A percentile compares a stretch with the other conserved stretches of the same genome.
Conservation (phyloP, 2,329 filamentous ascomycete genomes). For the Chalara sp. region DNA sequence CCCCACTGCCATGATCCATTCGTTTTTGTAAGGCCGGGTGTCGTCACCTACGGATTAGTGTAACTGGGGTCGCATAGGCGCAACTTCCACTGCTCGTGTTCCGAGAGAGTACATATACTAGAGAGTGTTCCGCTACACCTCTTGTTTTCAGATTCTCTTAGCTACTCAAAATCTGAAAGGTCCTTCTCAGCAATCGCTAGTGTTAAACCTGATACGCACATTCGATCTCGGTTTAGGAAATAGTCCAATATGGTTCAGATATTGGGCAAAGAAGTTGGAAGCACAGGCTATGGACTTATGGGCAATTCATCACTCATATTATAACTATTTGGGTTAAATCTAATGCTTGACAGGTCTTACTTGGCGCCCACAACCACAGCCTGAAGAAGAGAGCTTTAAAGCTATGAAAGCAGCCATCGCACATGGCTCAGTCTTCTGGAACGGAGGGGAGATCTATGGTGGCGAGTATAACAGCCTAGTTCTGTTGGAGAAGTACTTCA, state of each 20-base stretch:
- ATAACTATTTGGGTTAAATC: neutral
- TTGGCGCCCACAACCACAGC: slow-evolving; percentile 24
- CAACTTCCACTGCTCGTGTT: too few relatives aligned
- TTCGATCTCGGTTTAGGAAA: too few relatives aligned
- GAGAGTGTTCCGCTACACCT: too few relatives aligned
- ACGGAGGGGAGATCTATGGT: slow-evolving; percentile 61
- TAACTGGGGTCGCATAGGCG: too few relatives aligned
- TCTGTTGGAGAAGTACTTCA: slow-evolving; percentile 56
- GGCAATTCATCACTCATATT: neutral
- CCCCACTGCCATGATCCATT: too few relatives aligned
- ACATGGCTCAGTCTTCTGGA: slow-evolving; percentile 41
- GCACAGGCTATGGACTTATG: slow-evolving; percentile 23
- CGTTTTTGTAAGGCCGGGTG: too few relatives aligned
- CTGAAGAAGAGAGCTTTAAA: slow-evolving; percentile 43
- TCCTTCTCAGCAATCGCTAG: too few relatives aligned
- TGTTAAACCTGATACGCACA: too few relatives aligned
- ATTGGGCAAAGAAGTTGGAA: slow-evolving; percentile 20
- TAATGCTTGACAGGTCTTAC: slow-evolving; percentile 23
- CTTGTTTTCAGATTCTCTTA: too few relatives aligned
- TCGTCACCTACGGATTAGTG: too few relatives aligned
- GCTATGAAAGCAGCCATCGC: slow-evolving; percentile 47
- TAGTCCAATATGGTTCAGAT: slow-evolving; percentile 17
- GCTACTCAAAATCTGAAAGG: too few relatives aligned
- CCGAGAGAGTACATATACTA: too few relatives aligned
- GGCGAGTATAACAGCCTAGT: slow-evolving; percentile 50